A percentile compares a stretch with the other conserved stretches of the same genome.
phyloP scores from a whole-genome alignment of 805 yeast genomes.

The Wickerhamia fluorescens region DNA sequence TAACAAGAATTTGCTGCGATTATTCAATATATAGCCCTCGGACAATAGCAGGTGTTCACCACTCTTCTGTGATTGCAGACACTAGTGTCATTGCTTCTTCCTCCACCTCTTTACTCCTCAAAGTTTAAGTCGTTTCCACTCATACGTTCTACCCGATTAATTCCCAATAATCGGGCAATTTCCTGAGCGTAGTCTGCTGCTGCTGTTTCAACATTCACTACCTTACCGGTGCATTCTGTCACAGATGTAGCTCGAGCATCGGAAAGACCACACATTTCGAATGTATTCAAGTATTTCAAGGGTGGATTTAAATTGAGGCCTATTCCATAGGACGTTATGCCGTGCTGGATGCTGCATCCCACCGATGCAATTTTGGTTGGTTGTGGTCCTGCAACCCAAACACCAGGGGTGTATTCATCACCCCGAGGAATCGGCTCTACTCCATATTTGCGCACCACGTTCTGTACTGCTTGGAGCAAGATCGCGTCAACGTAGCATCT shows the following conservation, averaged over 20 bases:
- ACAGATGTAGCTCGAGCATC: slow-evolving; percentile 39
- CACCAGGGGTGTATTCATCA: slow-evolving; percentile 69
- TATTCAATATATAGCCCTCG: too few species aligned
- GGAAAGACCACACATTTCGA: slow-evolving; percentile 83
- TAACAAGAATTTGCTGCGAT: too few species aligned
- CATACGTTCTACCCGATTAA: slow-evolving; percentile 30
- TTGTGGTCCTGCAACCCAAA: slow-evolving; percentile 49
- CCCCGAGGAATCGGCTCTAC: slow-evolving; percentile 14
- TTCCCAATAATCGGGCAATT: slow-evolving; percentile 26
- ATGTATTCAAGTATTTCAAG: slow-evolving; percentile 57
- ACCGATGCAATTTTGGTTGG: slow-evolving; percentile 73
- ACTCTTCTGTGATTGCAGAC: too few species aligned
- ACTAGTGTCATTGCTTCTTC: neutral
- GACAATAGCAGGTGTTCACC: too few species aligned
- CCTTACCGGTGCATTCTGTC: slow-evolving; percentile 8
- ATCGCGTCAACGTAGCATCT: slow-evolving; percentile 57
- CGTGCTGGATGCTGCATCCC: slow-evolving; percentile 80
- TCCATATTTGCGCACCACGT: slow-evolving; percentile 28
- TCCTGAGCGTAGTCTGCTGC: slow-evolving; percentile 31
- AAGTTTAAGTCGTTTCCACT: slow-evolving; percentile 2
- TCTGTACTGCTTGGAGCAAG: slow-evolving; percentile 53
- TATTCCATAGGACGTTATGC: slow-evolving; percentile 84
- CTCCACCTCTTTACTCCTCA: slow-evolving; percentile 2
- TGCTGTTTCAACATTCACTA: slow-evolving; percentile 12
- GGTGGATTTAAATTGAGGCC: slow-evolving; percentile 76